These are phyloP conservation scores for Pythium aphanidermatum DNA, from an alignment of 352 stramenopile species.

Conservation along the genomic window DNA sequence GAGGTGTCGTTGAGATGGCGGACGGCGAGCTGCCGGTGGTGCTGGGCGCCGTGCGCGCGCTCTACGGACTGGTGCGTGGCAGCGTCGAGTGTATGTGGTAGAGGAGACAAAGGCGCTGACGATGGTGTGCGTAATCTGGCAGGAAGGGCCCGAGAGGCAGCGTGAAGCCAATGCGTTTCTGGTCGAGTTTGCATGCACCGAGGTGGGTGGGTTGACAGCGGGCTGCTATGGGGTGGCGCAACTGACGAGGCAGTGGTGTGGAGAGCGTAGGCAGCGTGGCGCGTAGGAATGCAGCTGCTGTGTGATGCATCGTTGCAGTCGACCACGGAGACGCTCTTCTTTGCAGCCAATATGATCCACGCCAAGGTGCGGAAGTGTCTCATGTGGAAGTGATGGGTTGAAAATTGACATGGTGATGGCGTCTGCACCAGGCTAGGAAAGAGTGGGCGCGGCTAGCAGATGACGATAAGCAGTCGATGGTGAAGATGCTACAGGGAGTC, in stretches of 20 bases:
- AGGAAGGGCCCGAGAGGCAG: conserved; percentile 57
- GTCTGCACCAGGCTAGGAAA: conserved; percentile 27
- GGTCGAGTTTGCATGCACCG: conserved; percentile 39
- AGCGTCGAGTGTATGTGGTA: no score
- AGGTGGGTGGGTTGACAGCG: conserved; percentile 19
- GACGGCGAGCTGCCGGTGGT: conserved; percentile 32
- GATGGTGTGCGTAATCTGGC: neutral
- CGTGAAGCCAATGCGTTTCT: conserved; percentile 68
- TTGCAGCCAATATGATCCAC: conserved; percentile 72
- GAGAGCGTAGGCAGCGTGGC: conserved; percentile 33
- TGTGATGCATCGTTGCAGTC: conserved; percentile 38
- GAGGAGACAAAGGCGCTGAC: neutral
- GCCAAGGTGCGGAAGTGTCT: conserved; percentile 33
- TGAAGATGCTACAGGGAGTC: conserved; percentile 27
- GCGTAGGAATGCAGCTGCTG: conserved; percentile 40
- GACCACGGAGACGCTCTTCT: conserved; percentile 51
- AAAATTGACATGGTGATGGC: neutral
- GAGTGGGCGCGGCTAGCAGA: conserved; percentile 46
- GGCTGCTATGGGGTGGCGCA: no score
- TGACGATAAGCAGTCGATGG: conserved; percentile 30
- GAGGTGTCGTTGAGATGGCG: no score
- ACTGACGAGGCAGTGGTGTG: neutral
- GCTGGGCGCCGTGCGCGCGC: conserved; percentile 44
- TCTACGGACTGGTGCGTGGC: conserved; percentile 56
- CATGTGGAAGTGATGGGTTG: neutral